Percentiles rank a stretch among this genome's conserved stretches.
phyloP scores from a whole-genome alignment of 768 basidiomycete genomes.

The Kwoniella botswanensis region DNA sequence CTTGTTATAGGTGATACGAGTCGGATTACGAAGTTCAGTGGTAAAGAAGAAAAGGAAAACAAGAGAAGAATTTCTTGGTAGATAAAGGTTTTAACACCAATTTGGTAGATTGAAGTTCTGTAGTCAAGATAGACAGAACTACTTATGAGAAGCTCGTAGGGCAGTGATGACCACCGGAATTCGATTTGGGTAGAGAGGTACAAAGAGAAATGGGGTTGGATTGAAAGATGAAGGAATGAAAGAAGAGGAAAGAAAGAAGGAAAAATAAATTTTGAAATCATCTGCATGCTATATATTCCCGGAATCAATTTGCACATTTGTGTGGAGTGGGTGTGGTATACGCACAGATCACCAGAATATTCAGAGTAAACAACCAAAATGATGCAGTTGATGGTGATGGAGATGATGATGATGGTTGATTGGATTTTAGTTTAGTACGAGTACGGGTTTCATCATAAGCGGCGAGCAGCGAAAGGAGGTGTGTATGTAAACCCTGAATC shows the following conservation, averaged over 20 bases:
- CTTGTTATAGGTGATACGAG: background rate
- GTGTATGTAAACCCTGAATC: background rate
- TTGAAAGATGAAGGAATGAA: constrained; percentile 7
- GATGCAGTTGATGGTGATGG: background rate
- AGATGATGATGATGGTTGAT: background rate
- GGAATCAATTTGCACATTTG: background rate
- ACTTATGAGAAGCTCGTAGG: background rate
- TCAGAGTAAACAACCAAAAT: background rate
- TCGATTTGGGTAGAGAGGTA: too few species aligned
- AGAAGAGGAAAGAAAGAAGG: constrained; percentile 2
- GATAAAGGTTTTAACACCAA: too few species aligned
- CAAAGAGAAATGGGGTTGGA: background rate
- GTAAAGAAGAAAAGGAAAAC: background rate
- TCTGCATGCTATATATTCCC: background rate
- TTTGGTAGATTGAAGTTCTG: too few species aligned
- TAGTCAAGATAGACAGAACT: too few species aligned
- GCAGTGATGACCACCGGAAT: background rate
- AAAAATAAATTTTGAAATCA: background rate
- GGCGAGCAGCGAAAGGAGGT: constrained; percentile 8
- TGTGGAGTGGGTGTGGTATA: background rate
- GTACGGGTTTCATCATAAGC: background rate
- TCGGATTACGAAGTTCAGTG: too few species aligned
- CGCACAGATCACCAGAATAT: constrained; percentile 7
- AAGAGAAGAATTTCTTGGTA: too few species aligned
- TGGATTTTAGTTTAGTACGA: background rate